Evolutionary conservation across 192 early-diverging fungal genomes (phyloP).

Genomic region (Podila epicladia): DNA sequence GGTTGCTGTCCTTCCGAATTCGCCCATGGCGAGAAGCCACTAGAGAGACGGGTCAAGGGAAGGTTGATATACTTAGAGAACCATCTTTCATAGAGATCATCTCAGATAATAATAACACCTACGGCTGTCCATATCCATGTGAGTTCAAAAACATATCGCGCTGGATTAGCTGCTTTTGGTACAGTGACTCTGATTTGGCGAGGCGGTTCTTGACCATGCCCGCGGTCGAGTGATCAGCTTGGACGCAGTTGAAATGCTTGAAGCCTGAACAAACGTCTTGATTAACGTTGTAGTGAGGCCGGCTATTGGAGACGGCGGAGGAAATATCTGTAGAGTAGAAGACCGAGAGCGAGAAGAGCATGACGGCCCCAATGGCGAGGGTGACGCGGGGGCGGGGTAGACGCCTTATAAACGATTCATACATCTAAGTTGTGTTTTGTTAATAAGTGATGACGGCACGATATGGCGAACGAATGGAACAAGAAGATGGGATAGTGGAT

Average conservation of each 20-base stretch:
- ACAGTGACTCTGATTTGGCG: not conserved
- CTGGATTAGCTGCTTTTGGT: not conserved
- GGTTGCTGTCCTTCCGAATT: not conserved
- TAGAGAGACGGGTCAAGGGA: not conserved
- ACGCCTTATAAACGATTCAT: too few relatives aligned
- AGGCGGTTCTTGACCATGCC: not conserved
- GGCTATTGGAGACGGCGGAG: too few relatives aligned
- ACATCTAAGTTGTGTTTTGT: not conserved
- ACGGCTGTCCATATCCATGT: not conserved
- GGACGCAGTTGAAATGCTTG: too few relatives aligned
- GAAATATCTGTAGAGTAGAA: too few relatives aligned
- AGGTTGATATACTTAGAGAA: not conserved
- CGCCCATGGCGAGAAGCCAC: not conserved
- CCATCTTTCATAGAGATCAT: not conserved
- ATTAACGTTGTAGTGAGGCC: too few relatives aligned
- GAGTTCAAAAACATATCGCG: not conserved
- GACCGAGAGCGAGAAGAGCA: too few relatives aligned
- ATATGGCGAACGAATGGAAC: not conserved
- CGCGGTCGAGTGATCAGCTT: too few relatives aligned
- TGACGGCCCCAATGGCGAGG: too few relatives aligned
- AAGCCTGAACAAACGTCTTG: too few relatives aligned
- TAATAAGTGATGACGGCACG: not conserved
- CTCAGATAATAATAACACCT: not conserved
- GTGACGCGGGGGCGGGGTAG: too few relatives aligned
- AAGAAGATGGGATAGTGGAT: not conserved